Evolutionary conservation across 768 basidiomycete genomes (phyloP).

Genomic region (Hericium erinaceus): DNA sequence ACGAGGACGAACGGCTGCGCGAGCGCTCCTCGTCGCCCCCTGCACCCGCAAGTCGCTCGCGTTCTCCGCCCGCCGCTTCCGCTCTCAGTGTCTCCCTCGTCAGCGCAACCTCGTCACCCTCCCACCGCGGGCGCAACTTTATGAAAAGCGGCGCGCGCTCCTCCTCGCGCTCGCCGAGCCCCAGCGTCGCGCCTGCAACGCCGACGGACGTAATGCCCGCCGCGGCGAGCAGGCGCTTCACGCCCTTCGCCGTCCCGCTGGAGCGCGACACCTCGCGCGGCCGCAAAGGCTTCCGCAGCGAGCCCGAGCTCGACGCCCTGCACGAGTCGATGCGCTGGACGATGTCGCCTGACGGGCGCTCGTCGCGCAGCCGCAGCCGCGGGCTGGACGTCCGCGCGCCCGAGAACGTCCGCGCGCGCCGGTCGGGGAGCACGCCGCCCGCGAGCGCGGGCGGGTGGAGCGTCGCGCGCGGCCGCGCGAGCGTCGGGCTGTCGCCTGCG

Average conservation of each 20-base stretch:
- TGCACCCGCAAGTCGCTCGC: background rate
- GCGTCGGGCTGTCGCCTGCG: conserved; percentile 9
- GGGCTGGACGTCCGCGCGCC: background rate
- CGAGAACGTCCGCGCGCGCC: background rate
- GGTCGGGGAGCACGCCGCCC: conserved; percentile 13
- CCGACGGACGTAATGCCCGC: conserved; percentile 21
- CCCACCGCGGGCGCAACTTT: conserved; percentile 25
- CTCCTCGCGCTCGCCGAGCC: conserved; percentile 38
- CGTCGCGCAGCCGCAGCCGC: background rate
- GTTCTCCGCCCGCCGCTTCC: background rate
- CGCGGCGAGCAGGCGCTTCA: background rate
- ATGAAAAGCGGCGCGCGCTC: conserved; percentile 26
- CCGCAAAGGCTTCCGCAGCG: background rate
- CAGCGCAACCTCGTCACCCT: background rate
- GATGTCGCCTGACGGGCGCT: background rate
- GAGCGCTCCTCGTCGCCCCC: background rate
- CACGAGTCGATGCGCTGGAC: background rate
- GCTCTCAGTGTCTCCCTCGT: background rate
- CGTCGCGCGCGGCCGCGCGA: conserved; percentile 4
- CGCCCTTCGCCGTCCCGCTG: background rate
- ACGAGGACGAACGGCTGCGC: background rate
- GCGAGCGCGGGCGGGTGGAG: conserved; percentile 2
- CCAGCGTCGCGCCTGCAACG: conserved; percentile 36
- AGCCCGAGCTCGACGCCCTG: background rate
- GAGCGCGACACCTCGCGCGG: conserved; percentile 3